phyloP scores from a whole-genome alignment of 2,329 filamentous ascomycete genomes.

The Taxawa tesnikishii region DNA sequence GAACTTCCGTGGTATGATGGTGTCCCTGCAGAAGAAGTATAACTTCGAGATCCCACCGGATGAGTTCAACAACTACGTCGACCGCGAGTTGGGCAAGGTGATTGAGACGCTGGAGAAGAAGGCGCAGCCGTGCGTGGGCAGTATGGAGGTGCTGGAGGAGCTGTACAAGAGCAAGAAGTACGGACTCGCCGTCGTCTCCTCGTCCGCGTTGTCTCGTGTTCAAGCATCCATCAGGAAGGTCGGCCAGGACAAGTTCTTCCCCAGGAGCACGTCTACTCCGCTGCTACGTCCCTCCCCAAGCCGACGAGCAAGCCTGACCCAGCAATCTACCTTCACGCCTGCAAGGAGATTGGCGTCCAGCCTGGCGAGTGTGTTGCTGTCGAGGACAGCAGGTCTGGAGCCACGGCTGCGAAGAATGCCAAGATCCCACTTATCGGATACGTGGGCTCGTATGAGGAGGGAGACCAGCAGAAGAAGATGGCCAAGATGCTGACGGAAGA shows the following conservation, averaged over 20 bases:
- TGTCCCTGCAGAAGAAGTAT: constrained; percentile 62
- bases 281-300: constrained; percentile 61
- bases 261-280: constrained; percentile 64
- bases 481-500: constrained; percentile 35
- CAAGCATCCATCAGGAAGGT: constrained; percentile 68
- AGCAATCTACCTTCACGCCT: constrained; percentile 71
- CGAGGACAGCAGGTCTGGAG: constrained; percentile 81
- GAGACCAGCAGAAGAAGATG: constrained; percentile 44
- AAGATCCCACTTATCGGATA: constrained; percentile 75
- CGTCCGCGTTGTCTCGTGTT: constrained; percentile 66
- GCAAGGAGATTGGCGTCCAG: constrained; percentile 59
- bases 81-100: constrained; percentile 68
- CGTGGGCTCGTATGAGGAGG: constrained; percentile 66
- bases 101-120: constrained; percentile 64
- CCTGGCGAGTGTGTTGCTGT: constrained; percentile 65
- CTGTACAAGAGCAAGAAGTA: constrained; percentile 45
- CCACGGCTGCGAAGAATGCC: constrained; percentile 63
- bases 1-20: constrained; percentile 90
- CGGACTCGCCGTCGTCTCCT: constrained; percentile 63
- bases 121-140: constrained; percentile 16
- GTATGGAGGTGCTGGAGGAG: constrained; percentile 45
- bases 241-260: constrained; percentile 69
- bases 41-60: constrained; percentile 55
- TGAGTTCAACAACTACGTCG: constrained; percentile 64
- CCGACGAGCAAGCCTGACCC: constrained; percentile 90